These are phyloP conservation scores for Penicillium sp. DNA, from an alignment of 2,329 filamentous ascomycete species.

Conservation along the genomic window DNA sequence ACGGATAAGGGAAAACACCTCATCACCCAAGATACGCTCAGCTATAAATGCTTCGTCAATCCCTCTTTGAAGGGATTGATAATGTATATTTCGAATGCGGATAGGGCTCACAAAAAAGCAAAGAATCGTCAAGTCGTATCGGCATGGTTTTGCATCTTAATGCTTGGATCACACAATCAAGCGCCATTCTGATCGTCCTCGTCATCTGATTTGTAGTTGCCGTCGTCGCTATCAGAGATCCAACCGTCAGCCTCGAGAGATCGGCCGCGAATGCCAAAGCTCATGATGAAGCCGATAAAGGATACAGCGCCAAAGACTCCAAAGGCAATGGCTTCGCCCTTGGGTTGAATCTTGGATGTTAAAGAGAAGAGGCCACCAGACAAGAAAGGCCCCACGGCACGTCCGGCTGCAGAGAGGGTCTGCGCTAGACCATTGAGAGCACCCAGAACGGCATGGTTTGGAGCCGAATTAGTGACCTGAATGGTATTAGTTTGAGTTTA, in stretches of 20 bases:
- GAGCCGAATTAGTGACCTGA: constrained; percentile 91
- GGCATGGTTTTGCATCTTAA: constrained; percentile 8
- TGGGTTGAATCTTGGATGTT: constrained; percentile 73
- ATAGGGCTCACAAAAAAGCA: constrained; percentile 22
- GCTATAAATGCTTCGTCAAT: constrained; percentile 20
- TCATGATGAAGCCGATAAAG: constrained; percentile 78
- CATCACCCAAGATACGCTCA: constrained; percentile 6
- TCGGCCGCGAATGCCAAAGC: constrained; percentile 74
- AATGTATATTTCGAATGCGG: constrained; percentile 25
- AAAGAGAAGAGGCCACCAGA: constrained; percentile 86
- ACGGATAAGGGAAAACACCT: constrained; percentile 3
- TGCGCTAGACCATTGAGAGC: constrained; percentile 93
- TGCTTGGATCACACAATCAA: constrained; percentile 12
- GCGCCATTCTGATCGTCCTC: constrained; percentile 48
- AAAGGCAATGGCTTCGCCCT: constrained; percentile 85
- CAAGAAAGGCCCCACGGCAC: constrained; percentile 85
- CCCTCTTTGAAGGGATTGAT: not conserved
- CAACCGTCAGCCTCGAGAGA: constrained; percentile 65
- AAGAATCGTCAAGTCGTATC: constrained; percentile 27
- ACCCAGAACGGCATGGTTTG: constrained; percentile 82
- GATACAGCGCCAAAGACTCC: constrained; percentile 84
- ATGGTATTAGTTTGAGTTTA: not conserved
- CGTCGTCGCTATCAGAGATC: constrained; percentile 50
- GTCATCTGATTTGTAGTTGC: constrained; percentile 54
- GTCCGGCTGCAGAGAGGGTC: constrained; percentile 86